Evolutionary conservation across 768 basidiomycete genomes (phyloP).

Genomic region (Lactarius trivialis): DNA sequence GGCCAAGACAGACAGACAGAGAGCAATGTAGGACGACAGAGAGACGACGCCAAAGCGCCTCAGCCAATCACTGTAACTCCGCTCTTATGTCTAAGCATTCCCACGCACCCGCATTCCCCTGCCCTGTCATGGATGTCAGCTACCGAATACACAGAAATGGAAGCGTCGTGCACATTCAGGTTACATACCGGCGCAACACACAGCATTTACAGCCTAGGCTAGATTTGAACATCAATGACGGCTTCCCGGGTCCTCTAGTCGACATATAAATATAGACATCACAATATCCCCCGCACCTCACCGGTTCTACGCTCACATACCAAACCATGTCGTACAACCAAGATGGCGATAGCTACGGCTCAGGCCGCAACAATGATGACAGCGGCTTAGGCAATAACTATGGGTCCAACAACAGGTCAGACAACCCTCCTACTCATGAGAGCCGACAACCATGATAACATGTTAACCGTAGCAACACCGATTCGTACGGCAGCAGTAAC

Average conservation of each 20-base stretch:
- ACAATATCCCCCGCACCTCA: not conserved
- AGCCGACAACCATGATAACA: not conserved
- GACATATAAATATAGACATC: not conserved
- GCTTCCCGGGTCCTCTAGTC: not conserved
- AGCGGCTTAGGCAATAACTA: not conserved
- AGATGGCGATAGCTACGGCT: constrained; percentile 8
- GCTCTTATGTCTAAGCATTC: too few relatives aligned
- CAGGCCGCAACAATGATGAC: constrained; percentile 5
- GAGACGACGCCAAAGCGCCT: too few relatives aligned
- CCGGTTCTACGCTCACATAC: not conserved
- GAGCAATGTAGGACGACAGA: too few relatives aligned
- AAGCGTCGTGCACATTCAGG: not conserved
- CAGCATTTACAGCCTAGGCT: not conserved
- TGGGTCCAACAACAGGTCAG: constrained; percentile 1
- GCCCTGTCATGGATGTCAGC: not conserved
- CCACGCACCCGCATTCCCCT: too few relatives aligned
- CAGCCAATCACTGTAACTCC: too few relatives aligned
- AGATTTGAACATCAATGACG: not conserved
- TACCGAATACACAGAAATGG: not conserved
- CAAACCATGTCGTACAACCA: constrained; percentile 21
- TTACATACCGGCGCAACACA: not conserved
- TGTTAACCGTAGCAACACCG: not conserved
- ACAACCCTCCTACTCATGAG: not conserved
- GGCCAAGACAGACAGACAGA: too few relatives aligned
- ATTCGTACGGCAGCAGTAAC: constrained; percentile 5